These are phyloP conservation scores for Gastrolobium bilobum DNA, from an alignment of 306 rosid species.

Conservation along the genomic window DNA sequence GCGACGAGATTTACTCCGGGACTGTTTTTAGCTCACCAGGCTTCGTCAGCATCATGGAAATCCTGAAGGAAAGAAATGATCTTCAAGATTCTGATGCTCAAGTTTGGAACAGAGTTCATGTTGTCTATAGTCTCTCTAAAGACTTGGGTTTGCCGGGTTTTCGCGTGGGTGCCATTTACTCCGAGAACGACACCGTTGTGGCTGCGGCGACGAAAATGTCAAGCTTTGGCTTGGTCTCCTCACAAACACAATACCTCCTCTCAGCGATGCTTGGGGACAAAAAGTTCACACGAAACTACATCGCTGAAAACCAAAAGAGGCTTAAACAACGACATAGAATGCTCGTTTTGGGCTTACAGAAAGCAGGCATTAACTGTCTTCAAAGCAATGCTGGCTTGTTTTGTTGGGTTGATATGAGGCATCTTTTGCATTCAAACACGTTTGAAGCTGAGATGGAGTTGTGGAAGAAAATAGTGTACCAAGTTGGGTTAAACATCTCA, in stretches of 20 bases:
- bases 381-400: slow-evolving; percentile 79
- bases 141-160: slow-evolving; percentile 92
- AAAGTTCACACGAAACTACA: slow-evolving; percentile 67
- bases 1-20: slow-evolving; percentile 91
- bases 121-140: slow-evolving; percentile 86
- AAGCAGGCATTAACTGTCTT: slow-evolving; percentile 68
- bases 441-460: slow-evolving; percentile 83
- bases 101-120: slow-evolving; percentile 68
- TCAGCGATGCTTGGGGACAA: slow-evolving; percentile 75
- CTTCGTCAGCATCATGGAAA: slow-evolving; percentile 74
- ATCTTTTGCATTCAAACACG: slow-evolving; percentile 62
- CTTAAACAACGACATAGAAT: slow-evolving; percentile 60
- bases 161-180: slow-evolving; percentile 81
- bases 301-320: slow-evolving; percentile 67
- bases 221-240: slow-evolving; percentile 83
- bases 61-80: slow-evolving; percentile 59
- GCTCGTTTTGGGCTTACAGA: slow-evolving; percentile 66
- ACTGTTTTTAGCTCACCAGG: slow-evolving; percentile 74
- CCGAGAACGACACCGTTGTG: slow-evolving; percentile 67
- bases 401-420: slow-evolving; percentile 88
- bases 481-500: slow-evolving; percentile 73
- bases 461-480: slow-evolving; percentile 79
- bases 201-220: slow-evolving; percentile 86
- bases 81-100: slow-evolving; percentile 21
- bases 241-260: slow-evolving; percentile 84